These are phyloP conservation scores for Casuarina equisetifolia DNA, from an alignment of 306 rosid genomes.

Conservation along the genomic window DNA sequence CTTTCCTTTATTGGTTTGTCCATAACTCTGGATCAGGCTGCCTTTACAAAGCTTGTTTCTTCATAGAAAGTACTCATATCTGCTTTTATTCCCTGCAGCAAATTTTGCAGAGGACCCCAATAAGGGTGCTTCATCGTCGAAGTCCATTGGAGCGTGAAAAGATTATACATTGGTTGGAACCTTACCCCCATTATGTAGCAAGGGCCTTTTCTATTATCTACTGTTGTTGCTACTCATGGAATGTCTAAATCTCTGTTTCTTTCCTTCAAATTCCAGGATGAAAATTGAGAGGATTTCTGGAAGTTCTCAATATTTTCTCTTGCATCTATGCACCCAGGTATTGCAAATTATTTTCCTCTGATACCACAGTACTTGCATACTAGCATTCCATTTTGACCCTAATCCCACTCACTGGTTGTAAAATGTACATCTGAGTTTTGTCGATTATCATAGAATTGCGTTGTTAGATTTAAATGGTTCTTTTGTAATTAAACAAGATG, in stretches of 20 bases:
- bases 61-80: neutral
- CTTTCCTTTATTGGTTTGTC: neutral
- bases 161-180: slow-evolving; percentile 80
- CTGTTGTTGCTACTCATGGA: slow-evolving; percentile 10
- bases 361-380: neutral
- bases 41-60: neutral
- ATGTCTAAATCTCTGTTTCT: slow-evolving; percentile 21
- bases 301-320: slow-evolving; percentile 82
- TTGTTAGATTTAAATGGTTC: neutral
- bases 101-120: slow-evolving; percentile 83
- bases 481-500: neutral
- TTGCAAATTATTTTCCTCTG: slow-evolving; percentile 8
- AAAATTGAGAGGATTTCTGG: slow-evolving; percentile 67
- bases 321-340: slow-evolving; percentile 95
- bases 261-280: slow-evolving; percentile 62
- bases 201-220: neutral
- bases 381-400: neutral
- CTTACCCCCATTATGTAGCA: slow-evolving; percentile 3
- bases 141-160: slow-evolving; percentile 93
- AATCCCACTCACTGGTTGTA: slow-evolving; percentile 3
- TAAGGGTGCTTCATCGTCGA: slow-evolving; percentile 95
- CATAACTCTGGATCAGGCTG: neutral
- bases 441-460: neutral
- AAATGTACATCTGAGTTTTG: neutral
- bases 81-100: slow-evolving; percentile 42